Evolutionary conservation across 768 basidiomycete species (phyloP), one percentile per base, ranked within the genome.

Genomic region (Mycena albidolilacea): DNA sequence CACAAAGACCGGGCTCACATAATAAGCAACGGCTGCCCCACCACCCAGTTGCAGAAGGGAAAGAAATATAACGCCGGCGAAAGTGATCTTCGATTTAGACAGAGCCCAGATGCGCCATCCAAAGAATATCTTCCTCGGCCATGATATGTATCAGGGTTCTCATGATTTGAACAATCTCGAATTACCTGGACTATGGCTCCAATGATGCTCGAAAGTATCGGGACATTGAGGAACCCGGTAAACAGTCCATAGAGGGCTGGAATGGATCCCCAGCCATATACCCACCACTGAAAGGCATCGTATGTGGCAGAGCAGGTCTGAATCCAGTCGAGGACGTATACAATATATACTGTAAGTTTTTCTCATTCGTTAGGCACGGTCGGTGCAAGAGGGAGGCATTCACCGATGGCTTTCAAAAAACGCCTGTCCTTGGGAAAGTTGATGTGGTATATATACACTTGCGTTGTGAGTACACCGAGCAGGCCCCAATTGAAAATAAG

Each of bases 231-330:
- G 41, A 71, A 77, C 2, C 44, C 35, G 10, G 60, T 72, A 57
- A 64, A 74, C 0, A 72, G 14, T 17, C 55, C 50, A 64, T 72
- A 71, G 15, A 77, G 61, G 1, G 64, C 61, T 8, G 61, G 60
- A 10, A 63, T 61, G 35, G 52, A 57, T 11, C 77, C 77, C 72
- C 73, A 77, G 14, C 75, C 77, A 67, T 71, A 75, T 12, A 76
- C 75, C 44, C 76, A 77, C 77, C 77, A 77, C 14, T 77, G 75
- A 46, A 77, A 74, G 6, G 54, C 73, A 43, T 77, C 77, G 38
- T 77, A 76, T 1, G 77, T 77, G 8, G 75, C 75, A 12, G 73
- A 72, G 54, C 70, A 67, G 2, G 77, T 77, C 60, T 77, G 77
- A 17, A 61, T 71, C 77, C 75, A 77, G 60, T 77, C 77, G 8